A percentile compares a stretch with the other conserved stretches of the same genome.
Conservation (phyloP, 2,329 filamentous ascomycete genomes). For the Phialocephala subalpina region DNA sequence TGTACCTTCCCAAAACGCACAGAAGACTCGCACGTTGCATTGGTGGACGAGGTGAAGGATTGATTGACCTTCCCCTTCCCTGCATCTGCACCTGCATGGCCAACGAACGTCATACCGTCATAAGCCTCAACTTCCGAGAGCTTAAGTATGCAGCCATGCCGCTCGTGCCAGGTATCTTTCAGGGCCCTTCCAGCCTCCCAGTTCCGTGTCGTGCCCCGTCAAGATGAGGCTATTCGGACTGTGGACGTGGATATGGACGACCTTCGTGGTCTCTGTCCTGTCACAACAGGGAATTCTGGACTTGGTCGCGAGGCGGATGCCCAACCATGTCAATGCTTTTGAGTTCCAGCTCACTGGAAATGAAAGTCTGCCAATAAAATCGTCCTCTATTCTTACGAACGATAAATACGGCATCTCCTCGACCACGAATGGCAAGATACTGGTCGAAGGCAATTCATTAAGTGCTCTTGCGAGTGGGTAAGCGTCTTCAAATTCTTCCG, state of each 20-base stretch:
- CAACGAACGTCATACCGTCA: conserved; percentile 1
- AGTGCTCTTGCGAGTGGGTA: conserved; percentile 48
- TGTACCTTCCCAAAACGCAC: conserved; percentile 3
- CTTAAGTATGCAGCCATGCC: conserved; percentile 3
- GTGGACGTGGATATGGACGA: neutral
- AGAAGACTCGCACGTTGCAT: neutral
- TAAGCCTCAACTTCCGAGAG: neutral
- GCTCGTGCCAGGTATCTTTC: neutral
- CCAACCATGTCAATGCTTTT: conserved; percentile 32
- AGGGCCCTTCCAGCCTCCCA: neutral
- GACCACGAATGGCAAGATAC: conserved; percentile 38
- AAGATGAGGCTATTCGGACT: conserved; percentile 1
- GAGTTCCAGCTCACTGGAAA: conserved; percentile 29
- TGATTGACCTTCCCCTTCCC: neutral
- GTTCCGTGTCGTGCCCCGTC: no score
- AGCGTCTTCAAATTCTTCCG: neutral
- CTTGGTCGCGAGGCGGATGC: conserved; percentile 33
- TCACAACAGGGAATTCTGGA: conserved; percentile 32
- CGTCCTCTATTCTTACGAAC: conserved; percentile 12
- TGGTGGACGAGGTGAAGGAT: neutral
- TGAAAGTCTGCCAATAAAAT: conserved; percentile 1
- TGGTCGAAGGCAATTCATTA: conserved; percentile 45
- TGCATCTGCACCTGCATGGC: conserved; percentile 9
- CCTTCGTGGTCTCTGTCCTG: conserved; percentile 5
- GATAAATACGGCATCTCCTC: conserved; percentile 36